Evolutionary conservation across 345 rosid genomes (phyloP).

Genomic region (Syzygium jambos): DNA sequence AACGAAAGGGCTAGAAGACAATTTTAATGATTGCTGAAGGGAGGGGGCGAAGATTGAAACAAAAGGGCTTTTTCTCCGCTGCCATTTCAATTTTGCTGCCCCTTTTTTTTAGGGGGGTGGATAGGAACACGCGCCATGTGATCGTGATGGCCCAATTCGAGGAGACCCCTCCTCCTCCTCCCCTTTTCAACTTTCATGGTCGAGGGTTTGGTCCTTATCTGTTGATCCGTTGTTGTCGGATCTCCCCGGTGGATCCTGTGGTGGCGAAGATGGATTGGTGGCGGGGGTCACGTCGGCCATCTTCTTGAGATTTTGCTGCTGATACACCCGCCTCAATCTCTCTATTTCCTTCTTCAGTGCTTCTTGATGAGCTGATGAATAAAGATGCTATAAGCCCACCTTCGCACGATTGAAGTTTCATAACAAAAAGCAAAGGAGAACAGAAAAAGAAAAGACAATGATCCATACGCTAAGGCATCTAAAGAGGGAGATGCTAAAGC

Average conservation of each 20-base stretch:
- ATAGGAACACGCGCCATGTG: not conserved
- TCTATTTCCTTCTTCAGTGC: slow-evolving; percentile 64
- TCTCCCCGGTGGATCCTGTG: not conserved
- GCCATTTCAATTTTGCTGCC: not conserved
- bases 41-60: not conserved
- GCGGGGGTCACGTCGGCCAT: not conserved
- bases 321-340: slow-evolving; percentile 47
- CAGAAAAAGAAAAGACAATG: too few species aligned
- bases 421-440: too few species aligned
- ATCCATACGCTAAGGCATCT: not conserved
- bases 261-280: not conserved
- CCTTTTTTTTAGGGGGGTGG: not conserved
- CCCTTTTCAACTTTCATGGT: not conserved
- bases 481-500: too few species aligned
- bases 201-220: not conserved
- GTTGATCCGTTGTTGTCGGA: not conserved
- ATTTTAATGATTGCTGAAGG: not conserved
- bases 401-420: not conserved
- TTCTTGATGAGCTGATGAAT: slow-evolving; percentile 55
- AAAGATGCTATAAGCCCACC: not conserved
- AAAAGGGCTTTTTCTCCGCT: not conserved
- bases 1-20: not conserved
- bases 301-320: slow-evolving; percentile 22
- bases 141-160: not conserved
- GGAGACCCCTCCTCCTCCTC: not conserved